Evolutionary conservation across 1,139 yeast species (phyloP).

Genomic region (Geotrichum histeridarum): DNA sequence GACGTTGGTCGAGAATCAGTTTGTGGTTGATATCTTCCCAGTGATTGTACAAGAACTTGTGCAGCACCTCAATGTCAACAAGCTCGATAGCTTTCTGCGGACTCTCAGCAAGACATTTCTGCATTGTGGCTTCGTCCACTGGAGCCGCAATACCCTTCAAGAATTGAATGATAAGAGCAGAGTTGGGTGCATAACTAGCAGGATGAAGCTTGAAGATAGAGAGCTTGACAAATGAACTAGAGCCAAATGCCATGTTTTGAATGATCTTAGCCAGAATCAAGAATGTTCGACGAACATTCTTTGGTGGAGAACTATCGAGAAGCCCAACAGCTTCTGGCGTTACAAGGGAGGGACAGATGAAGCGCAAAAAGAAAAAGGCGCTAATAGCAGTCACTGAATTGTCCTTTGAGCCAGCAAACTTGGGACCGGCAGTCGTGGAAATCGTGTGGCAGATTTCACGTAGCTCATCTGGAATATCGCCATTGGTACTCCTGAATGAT

Average conservation of each 20-base stretch:
- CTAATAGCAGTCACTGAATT: constrained; percentile 66
- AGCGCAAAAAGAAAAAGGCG: constrained; percentile 71
- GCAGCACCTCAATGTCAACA: constrained; percentile 38
- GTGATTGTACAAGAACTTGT: constrained; percentile 59
- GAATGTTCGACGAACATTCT: constrained; percentile 57
- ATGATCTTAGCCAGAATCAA: constrained; percentile 72
- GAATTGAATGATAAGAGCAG: constrained; percentile 16
- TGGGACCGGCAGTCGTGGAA: constrained; percentile 49
- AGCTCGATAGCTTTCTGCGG: not conserved
- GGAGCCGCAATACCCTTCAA: constrained; percentile 21
- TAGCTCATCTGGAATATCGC: constrained; percentile 56
- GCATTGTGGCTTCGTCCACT: not conserved
- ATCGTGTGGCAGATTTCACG: constrained; percentile 61
- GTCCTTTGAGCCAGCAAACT: constrained; percentile 52
- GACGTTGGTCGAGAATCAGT: constrained; percentile 23
- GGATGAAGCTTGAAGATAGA: constrained; percentile 41
- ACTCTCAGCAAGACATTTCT: not conserved
- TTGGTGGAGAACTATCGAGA: constrained; percentile 28
- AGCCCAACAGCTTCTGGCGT: constrained; percentile 62
- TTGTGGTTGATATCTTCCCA: constrained; percentile 46
- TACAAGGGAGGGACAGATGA: constrained; percentile 80
- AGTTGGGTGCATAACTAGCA: constrained; percentile 13
- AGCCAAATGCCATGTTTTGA: constrained; percentile 79
- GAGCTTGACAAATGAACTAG: constrained; percentile 56
- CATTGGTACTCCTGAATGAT: constrained; percentile 49